Evolutionary conservation across 257 asterid genomes (phyloP), one percentile per base, ranked within the genome.

Genomic region (Rhazya stricta): DNA sequence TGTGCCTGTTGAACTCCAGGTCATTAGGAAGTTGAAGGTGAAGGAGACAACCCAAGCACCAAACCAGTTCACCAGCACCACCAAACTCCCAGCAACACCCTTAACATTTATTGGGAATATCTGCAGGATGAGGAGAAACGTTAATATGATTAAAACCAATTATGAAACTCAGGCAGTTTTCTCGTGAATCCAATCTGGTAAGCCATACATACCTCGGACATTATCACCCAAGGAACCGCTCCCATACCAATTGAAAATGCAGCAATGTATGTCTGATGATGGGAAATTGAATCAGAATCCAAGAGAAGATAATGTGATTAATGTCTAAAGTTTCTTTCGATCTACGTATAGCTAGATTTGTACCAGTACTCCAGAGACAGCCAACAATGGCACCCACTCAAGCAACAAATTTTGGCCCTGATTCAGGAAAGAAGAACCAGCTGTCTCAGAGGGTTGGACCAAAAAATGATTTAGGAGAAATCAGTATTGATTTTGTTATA

Each of bases 1-100:
- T 0, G 92, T 93, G 88, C 94, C 96, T 6, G 93, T 82, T 48
- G 93, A 79, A 72, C 91, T 88, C 96, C 95, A 88, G 76, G 79
- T 80, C 91, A 90, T 87, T 82, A 90, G 90, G 68, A 89, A 92
- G 86, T 89, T 88, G 85, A 86, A 92, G 23, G 98, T 85, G 89
- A 80, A 92, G 50, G 98, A 88, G 80, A 92, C 88, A 34, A 83
- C 86, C 98, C 97, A 92, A 15, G 98, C 97, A 34, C 98, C 96
- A 51, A 84, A 76, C 98, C 98, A 92, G 84, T 88, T 89, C 72
- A 92, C 92, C 43, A 90, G 78, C 25, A 88, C 96, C 56, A 92
- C 98, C 62, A 90, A 60, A 74, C 98, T 92, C 70, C 98, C 98
- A 18, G 91, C 97, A 12, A 81, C 72, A 29, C 97, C 93, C 78